Base-by-base conservation (phyloP, 495 filamentous ascomycete genomes). In the Penicillium fimorum region DNA sequence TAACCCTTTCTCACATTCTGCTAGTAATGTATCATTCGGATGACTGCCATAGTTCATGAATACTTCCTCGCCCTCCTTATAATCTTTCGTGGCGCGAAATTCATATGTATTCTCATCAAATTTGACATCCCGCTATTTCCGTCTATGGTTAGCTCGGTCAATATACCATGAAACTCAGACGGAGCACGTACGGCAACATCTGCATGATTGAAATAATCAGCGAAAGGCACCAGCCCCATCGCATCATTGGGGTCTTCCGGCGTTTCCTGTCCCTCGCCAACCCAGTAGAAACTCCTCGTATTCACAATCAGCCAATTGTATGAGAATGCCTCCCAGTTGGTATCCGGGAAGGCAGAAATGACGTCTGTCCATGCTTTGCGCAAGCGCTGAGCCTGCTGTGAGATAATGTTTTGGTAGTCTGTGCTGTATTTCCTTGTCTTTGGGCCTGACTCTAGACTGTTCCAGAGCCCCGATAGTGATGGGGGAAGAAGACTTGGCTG, bases 131-230 rank as follows among this genome's bases (percentile, higher is more conserved):
- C 89, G 92, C 78, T 84, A 20, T 44, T 18, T 15, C 6, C 43
- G 11, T 37, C 46, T 6, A 50, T 17, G 6, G 30, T 55, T 32
- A 43, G 42, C 20, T 12, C 1, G 6, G 27, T 18, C 7, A 25
- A 40, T 20, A 50, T 0, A 44, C 27, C n/a, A 7, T 15, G 10
- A 53, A 6, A 24, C 29, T 40, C 40, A 62, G 29, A 57, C 46
- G 32, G 13, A 37, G 22, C n/a, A 68, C 69, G 22, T 66, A 78
- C 75, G 46, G 71, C 67, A 33, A 73, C 69, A 60, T 87, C 83
- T 2, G 78, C 74, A 68, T 94, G 92, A 66, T 96, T 96, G 72
- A 96, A 91, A 55, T 92, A 86, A 73, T 96, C 92, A 3, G 90
- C 84, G 56, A 95, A 91, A 2, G 92, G 92, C 70, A 88, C 82